A percentile compares a stretch with the other conserved stretches of the same genome.
Evolutionary conservation across 169 alveolate species (phyloP).

Genomic region (Plasmodium coatneyi): DNA sequence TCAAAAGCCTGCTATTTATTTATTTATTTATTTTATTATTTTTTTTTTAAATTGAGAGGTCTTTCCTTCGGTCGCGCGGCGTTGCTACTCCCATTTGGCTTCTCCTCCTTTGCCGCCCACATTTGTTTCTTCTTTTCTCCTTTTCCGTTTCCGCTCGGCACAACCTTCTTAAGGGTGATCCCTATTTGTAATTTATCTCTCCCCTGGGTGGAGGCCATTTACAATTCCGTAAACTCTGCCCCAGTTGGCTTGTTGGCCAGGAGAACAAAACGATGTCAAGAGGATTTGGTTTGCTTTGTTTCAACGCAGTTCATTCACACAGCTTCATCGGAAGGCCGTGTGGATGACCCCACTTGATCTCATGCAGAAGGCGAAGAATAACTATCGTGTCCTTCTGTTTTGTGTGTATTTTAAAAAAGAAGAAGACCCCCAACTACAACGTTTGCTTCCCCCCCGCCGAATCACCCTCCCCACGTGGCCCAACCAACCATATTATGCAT

Average conservation of each 20-base stretch:
- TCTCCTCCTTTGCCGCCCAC: neutral
- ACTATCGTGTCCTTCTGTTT: neutral
- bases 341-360: neutral
- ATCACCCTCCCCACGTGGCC: neutral
- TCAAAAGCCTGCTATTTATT: neutral
- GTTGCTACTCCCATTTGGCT: neutral
- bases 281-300: neutral
- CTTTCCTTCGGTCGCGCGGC: neutral
- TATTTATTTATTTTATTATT: neutral
- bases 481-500: conserved; percentile 30
- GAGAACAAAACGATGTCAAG: neutral
- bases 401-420: too few relatives aligned
- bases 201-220: neutral
- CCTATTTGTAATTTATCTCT: neutral
- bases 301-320: neutral
- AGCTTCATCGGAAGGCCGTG: neutral
- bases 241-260: neutral
- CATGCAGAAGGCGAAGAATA: neutral
- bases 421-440: neutral
- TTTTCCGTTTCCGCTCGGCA: neutral
- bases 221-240: neutral
- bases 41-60: neutral
- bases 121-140: neutral
- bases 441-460: neutral
- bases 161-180: neutral